phyloP scores from a whole-genome alignment of 371 early-diverging fungal genomes.

The Mortierella sp. region DNA sequence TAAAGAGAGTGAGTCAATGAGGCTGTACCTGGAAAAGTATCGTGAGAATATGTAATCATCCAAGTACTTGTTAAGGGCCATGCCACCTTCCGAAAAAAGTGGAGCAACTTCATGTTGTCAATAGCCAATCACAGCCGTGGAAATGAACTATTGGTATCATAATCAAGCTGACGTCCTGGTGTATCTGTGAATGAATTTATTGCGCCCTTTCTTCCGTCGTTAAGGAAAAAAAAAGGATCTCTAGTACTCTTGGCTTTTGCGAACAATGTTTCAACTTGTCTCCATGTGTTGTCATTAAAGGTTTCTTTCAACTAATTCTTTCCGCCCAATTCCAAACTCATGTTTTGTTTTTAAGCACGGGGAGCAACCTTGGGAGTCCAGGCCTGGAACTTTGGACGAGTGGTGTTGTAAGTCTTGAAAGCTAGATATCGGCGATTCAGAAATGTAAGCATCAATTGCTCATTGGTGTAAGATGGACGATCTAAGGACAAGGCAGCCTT shows the following conservation, averaged over 20 bases:
- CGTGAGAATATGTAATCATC: no score
- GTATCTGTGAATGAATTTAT: neutral
- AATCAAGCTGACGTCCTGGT: neutral
- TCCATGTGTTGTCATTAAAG: neutral
- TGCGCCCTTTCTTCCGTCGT: neutral
- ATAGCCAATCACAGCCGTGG: no score
- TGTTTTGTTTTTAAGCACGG: constrained; percentile 58
- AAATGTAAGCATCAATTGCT: neutral
- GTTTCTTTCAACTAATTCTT: neutral
- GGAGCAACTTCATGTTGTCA: no score
- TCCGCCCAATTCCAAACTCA: neutral
- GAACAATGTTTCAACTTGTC: constrained; percentile 1
- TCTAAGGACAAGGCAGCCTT: neutral
- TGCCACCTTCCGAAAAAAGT: no score
- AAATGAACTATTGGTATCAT: no score
- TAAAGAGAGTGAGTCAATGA: neutral
- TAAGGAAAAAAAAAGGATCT: neutral
- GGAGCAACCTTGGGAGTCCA: constrained; percentile 83
- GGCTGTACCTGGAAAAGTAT: no score
- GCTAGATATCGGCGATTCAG: constrained; percentile 70
- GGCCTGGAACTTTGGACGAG: constrained; percentile 79
- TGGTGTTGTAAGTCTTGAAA: constrained; percentile 90
- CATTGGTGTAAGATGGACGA: neutral
- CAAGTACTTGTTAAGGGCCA: no score
- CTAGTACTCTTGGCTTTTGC: neutral